phyloP scores from a whole-genome alignment of 345 rosid species.

The Hirschfeldia incana region DNA sequence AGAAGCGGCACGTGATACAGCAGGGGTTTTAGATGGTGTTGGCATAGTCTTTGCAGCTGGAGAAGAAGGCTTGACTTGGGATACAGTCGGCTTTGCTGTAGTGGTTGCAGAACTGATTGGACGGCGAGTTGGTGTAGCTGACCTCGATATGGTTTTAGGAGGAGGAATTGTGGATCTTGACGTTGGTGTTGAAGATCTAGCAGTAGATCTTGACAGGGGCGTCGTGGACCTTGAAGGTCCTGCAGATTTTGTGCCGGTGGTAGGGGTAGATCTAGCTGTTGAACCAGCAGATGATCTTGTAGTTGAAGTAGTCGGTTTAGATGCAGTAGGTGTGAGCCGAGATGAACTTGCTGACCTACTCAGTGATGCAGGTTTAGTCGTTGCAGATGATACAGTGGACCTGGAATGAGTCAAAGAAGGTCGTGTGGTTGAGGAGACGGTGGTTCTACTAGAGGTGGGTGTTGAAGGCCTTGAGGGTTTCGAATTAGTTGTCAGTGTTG shows the following conservation, averaged over 20 bases:
- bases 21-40: slow-evolving; percentile 50
- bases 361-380: slow-evolving; percentile 44
- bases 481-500: slow-evolving; percentile 51
- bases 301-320: slow-evolving; percentile 49
- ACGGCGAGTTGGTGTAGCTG: slow-evolving; percentile 88
- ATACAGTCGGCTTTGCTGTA: slow-evolving; percentile 37
- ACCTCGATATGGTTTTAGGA: slow-evolving; percentile 68
- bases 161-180: slow-evolving; percentile 70
- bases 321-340: slow-evolving; percentile 43
- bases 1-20: slow-evolving; percentile 69
- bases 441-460: slow-evolving; percentile 76
- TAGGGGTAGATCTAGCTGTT: slow-evolving; percentile 42
- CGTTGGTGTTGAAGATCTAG: slow-evolving; percentile 88
- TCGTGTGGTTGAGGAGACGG: slow-evolving; percentile 56
- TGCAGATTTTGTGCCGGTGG: slow-evolving; percentile 47
- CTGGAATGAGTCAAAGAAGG: slow-evolving; percentile 33
- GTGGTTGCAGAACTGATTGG: slow-evolving; percentile 56
- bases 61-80: slow-evolving; percentile 57
- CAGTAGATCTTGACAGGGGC: slow-evolving; percentile 71
- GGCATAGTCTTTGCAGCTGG: slow-evolving; percentile 50
- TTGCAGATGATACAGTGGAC: slow-evolving; percentile 48
- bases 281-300: slow-evolving; percentile 48
- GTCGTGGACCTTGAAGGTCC: slow-evolving; percentile 80
- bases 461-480: slow-evolving; percentile 81
- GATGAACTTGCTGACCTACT: slow-evolving; percentile 47